Base-by-base conservation (phyloP, 768 basidiomycete genomes). In the Psilocybe azurescens region DNA sequence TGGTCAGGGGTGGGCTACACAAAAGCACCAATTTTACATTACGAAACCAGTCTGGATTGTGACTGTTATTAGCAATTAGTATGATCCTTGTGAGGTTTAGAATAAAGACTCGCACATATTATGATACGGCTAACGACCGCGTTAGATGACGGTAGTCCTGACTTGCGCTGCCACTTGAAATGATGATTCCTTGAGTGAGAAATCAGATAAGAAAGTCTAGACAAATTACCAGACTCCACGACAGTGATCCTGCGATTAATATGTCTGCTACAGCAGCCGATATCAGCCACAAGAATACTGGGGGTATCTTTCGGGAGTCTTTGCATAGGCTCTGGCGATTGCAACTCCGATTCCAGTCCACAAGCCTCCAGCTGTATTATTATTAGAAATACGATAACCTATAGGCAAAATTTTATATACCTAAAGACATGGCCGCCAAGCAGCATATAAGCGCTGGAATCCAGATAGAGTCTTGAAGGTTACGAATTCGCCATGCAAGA, bases 271-370 rank as follows among this genome's bases (percentile, higher is more conserved):
- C 18, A 3, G 55, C 55, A 4, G 55, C 28, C 0, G 41, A 46
- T 10, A 56, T 16, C 3, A 56, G 55, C 55, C 55, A 56, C 16
- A 41, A 18, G 28, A 41, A 56, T n/a, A 56, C 55, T 6, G 55
- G 38, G 55, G 41, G 30, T 56, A 56, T 5, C 16, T 20, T 5
- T 29, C 13, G 20, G 39, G 18, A 9, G 41, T 56, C 16, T 30
- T 47, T 5, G 55, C 41, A 28, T 29, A 56, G 11, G 32, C 24
- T 16, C 44, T 47, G 14, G 41, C 30, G 10, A 56, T 20, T 6
- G 41, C 55, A 3, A 56, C 55, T 4, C 18, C 28, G 3, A 28
- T 10, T 3, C 55, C 55, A 3, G 55, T 56, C 55, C 55, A 56
- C 11, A 56, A n/a, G 30, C 55, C 55, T 24, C 55, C 55, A 3